phyloP scores from a whole-genome alignment of 2,329 filamentous ascomycete genomes.

The Onygenales sp. region DNA sequence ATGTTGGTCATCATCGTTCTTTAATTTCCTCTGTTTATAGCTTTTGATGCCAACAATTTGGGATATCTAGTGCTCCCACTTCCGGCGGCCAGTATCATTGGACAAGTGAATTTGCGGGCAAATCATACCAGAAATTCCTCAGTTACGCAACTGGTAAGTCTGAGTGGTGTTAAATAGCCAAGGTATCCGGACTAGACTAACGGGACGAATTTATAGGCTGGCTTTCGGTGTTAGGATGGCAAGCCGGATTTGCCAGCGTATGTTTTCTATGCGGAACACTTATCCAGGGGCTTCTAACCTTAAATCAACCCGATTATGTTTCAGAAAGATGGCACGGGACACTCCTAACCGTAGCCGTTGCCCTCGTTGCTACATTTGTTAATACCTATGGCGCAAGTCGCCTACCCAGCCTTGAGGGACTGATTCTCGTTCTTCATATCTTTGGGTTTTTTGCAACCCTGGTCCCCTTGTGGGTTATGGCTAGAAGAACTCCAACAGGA shows the following conservation, averaged over 20 bases:
- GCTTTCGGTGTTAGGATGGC: slow-evolving; percentile 35
- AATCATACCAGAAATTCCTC: slow-evolving; percentile 31
- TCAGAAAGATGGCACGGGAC: slow-evolving; percentile 41
- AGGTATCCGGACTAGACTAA: background rate
- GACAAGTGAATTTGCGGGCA: slow-evolving; percentile 27
- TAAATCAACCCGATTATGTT: slow-evolving; percentile 30
- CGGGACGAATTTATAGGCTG: slow-evolving; percentile 20
- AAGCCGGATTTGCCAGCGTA: slow-evolving; percentile 31
- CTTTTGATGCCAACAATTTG: background rate
- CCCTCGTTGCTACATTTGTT: slow-evolving; percentile 28
- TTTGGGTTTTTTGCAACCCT: slow-evolving; percentile 45
- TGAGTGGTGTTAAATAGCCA: background rate
- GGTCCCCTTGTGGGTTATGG: slow-evolving; percentile 36
- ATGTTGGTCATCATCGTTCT: slow-evolving; percentile 16
- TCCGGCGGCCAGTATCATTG: slow-evolving; percentile 37
- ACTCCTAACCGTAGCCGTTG: slow-evolving; percentile 37
- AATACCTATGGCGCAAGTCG: slow-evolving; percentile 36
- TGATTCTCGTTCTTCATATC: slow-evolving; percentile 42
- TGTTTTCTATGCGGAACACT: slow-evolving; percentile 23
- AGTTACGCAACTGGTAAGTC: slow-evolving; percentile 36
- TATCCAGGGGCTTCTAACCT: slow-evolving; percentile 27
- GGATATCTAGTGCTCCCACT: slow-evolving; percentile 32
- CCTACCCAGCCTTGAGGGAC: slow-evolving; percentile 40
- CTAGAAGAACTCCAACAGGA: slow-evolving; percentile 30
- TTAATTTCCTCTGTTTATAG: background rate